Evolutionary conservation across 2,329 filamentous ascomycete genomes (phyloP).

Genomic region (Paecilomyces dactylethromorphus): DNA sequence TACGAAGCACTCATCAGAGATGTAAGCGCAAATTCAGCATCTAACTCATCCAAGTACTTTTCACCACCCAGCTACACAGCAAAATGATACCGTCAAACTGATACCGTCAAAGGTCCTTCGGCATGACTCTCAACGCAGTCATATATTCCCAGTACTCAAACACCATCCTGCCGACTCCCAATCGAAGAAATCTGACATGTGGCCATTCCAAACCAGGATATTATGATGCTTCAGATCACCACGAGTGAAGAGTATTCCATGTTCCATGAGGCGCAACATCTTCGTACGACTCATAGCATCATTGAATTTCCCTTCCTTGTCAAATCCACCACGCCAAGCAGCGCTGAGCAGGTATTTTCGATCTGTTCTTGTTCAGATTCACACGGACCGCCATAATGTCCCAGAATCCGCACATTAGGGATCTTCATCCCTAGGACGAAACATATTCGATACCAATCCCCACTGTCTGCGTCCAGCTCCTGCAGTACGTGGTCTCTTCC

Average conservation of each 20-base stretch:
- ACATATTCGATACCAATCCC: no score
- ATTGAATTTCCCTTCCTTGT: no score
- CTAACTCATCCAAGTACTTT: background rate
- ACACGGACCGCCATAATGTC: no score
- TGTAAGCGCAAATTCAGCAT: background rate
- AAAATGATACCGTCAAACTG: background rate
- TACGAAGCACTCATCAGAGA: background rate
- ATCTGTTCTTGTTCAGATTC: no score
- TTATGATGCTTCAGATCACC: conserved; percentile 24
- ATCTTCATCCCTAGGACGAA: no score
- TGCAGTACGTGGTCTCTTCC: no score
- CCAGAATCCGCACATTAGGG: no score
- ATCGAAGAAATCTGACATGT: conserved; percentile 27
- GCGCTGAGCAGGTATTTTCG: no score
- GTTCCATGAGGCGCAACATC: no score
- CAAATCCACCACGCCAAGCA: no score
- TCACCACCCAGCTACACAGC: background rate
- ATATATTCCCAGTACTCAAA: conserved; percentile 36
- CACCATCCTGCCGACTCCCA: conserved; percentile 35
- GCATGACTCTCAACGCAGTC: conserved; percentile 14
- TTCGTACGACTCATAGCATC: no score
- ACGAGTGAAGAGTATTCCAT: conserved; percentile 17
- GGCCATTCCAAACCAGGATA: conserved; percentile 19
- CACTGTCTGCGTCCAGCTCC: no score
- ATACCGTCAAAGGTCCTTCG: background rate